A percentile compares a stretch with the other conserved stretches of the same genome.
Evolutionary conservation across 2,329 filamentous ascomycete genomes (phyloP).

Genomic region (Trichoderma endophyticum): DNA sequence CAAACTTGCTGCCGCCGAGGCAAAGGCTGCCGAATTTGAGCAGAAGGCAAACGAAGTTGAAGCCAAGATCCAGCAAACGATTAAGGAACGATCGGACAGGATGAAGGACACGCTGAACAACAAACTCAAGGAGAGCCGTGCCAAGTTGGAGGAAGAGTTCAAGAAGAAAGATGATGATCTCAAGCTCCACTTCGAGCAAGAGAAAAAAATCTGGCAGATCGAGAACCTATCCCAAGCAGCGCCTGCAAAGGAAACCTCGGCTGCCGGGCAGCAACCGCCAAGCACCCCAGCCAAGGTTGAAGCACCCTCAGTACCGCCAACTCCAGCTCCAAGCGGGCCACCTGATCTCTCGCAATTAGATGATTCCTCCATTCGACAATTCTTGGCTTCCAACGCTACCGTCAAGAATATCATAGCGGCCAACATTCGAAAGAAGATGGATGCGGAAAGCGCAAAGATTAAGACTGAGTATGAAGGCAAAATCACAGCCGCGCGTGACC

Average conservation of each 20-base stretch:
- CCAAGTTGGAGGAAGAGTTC: conserved; percentile 49
- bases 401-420: conserved; percentile 56
- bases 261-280: background rate
- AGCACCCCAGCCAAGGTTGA: conserved; percentile 29
- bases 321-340: conserved; percentile 36
- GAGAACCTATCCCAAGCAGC: background rate
- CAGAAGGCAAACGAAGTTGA: conserved; percentile 63
- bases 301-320: conserved; percentile 29
- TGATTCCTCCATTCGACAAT: conserved; percentile 55
- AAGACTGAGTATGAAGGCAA: conserved; percentile 56
- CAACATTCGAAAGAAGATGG: conserved; percentile 69
- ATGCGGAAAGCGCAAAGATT: conserved; percentile 59
- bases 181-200: background rate
- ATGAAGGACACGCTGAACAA: conserved; percentile 67
- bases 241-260: background rate
- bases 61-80: conserved; percentile 54
- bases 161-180: background rate
- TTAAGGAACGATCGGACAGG: conserved; percentile 64
- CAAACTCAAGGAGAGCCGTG: conserved; percentile 65
- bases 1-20: conserved; percentile 58
- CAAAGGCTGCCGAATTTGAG: conserved; percentile 62
- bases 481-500: conserved; percentile 52
- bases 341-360: conserved; percentile 48
- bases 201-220: background rate
- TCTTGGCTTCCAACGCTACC: conserved; percentile 55